Evolutionary conservation across 169 alveolate species (phyloP).

Genomic region (Plasmodium sp.): DNA sequence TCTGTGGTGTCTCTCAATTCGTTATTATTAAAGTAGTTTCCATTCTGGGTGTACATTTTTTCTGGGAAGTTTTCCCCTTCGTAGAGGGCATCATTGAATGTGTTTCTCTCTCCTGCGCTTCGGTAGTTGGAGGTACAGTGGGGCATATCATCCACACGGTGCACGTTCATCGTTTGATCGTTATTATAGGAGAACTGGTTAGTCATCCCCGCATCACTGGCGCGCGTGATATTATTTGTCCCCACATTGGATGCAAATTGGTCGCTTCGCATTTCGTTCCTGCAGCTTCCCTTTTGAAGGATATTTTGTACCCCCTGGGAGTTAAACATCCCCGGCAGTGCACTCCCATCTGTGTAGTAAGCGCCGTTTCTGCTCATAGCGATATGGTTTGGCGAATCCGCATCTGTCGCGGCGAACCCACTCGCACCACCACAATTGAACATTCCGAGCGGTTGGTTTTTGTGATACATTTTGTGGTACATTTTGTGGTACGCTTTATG

Average conservation of each 20-base stretch:
- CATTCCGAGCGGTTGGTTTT: background rate
- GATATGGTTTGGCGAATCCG: background rate
- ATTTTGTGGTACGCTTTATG: background rate
- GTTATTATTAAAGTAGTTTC: background rate
- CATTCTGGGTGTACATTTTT: background rate
- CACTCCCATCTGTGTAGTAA: background rate
- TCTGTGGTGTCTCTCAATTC: background rate
- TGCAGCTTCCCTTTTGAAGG: background rate
- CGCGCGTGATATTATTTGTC: background rate
- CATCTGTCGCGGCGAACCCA: background rate
- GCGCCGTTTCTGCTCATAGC: background rate
- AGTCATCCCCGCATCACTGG: background rate
- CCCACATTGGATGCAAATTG: background rate
- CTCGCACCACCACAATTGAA: background rate
- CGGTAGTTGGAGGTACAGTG: background rate
- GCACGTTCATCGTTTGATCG: background rate
- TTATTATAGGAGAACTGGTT: background rate
- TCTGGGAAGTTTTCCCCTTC: background rate
- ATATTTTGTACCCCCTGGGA: background rate
- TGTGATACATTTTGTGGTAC: background rate
- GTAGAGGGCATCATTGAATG: background rate
- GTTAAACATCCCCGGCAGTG: background rate
- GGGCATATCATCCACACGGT: background rate
- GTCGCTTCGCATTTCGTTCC: background rate
- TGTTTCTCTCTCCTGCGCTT: background rate